Evolutionary conservation across 805 yeast genomes (phyloP), one percentile per base, ranked within the genome.

Genomic region (Nakazawaea pomicola): DNA sequence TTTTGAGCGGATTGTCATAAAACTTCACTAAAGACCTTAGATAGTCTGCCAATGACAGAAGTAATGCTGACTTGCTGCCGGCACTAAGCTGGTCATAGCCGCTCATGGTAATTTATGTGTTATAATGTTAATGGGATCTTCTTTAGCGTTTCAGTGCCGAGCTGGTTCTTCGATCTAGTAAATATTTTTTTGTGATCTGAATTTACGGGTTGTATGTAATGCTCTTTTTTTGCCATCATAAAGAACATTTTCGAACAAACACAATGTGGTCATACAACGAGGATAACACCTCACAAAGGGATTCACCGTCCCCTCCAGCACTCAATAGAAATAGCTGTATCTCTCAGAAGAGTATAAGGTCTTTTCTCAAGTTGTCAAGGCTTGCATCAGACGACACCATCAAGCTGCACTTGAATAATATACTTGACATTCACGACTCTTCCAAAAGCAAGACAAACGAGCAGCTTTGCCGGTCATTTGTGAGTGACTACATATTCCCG

Each of bases 341-440:
- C 3, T 48, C 56, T 1, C 60, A 60, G 5, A 57, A 56, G 35
- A 64, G 68, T 0, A 49, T 69, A 4, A 46, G 65, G 23, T 49
- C 60, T 3, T 69, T 69, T 41, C 46, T 69, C 17, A 50, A 55
- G 16, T 44, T 61, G 1, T 65, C 72, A 3, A 51, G 75, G 45
- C 46, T 46, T 27, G 47, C 58, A 4, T 51, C 65, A 9, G 82
- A 76, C 47, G 81, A 76, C 50, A 67, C 65, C 4, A 50, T 76
- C 0, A 62, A 55, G 28, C 67, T 70, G 29, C 54, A 67, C 29
- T 46, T 76, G 20, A 72, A 74, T 38, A 65, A 68, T 8, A 45
- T 64, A 6, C 45, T 60, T 11, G 62, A 52, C 36, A 62, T 57
- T 31, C 58, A 54, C 33, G 62, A 57, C 17, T 11, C 11, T 23